Evolutionary conservation across 495 filamentous ascomycete genomes (phyloP), one percentile per base, ranked within the genome.

Genomic region (Endocarpon pusillum): DNA sequence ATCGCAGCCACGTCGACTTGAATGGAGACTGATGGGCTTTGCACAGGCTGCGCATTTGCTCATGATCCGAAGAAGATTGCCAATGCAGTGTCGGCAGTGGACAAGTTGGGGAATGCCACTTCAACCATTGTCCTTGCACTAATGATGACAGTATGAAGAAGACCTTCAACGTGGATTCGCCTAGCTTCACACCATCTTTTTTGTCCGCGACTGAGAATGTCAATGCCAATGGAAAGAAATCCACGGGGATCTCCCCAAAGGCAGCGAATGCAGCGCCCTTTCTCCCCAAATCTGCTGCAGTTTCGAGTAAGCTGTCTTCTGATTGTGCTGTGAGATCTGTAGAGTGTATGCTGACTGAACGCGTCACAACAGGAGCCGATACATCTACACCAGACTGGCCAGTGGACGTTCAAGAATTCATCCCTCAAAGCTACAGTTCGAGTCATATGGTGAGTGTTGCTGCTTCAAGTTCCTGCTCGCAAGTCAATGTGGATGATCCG

Each of bases 131-230:
- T n/a, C n/a, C n/a, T n/a, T n/a, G n/a, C n/a, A n/a, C n/a, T n/a
- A n/a, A n/a, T n/a, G 26, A 9, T 44, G 49, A 51, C 43, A 63
- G 61, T 40, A 54, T 65, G 37, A 89, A 78, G 59, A 84, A 87
- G 60, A 62, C 75, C 10, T 72, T 97, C 45, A 96, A 93, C 52
- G 87, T 92, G 44, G 89, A 96, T 42, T 94, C 89, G 9, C 89
- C 91, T 10, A 78, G 87, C 26, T 97, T 97, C 44, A 94, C 84
- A 1, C 91, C 89, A 15, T 66, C 73, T 11, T 47, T 67, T 32
- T 48, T 74, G 11, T 60, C 63, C 22, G 57, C 59, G 23, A 56
- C 57, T 39, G 39, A 64, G 59, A 55, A 67, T 52, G 55, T 66
- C 36, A 56, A 58, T 39, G 39, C 64, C 59, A 55, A 67, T 52